Base-by-base conservation (phyloP, 805 yeast species). In the Hanseniaspora guilliermondii region DNA sequence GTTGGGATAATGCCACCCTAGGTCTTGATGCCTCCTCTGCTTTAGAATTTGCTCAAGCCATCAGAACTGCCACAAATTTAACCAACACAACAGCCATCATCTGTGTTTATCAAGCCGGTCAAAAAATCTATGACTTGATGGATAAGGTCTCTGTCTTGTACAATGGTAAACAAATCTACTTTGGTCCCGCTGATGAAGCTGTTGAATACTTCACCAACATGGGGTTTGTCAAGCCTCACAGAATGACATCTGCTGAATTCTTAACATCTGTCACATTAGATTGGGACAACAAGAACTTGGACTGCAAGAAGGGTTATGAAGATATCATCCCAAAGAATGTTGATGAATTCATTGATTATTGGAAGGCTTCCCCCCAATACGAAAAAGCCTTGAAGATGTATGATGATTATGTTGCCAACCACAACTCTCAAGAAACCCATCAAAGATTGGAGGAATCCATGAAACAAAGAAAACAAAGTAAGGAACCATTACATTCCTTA, bases 11-110 rank as follows among this genome's bases (percentile, higher is more conserved):
- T 60, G 82, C 85, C 24, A 81, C 86, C 17, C 74, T 85, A 67
- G 86, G 86, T 65, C 71, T 80, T 59, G 86, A 80, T 68, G 76
- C 85, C 9, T 79, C 85, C 16, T 80, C 85, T 19, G 86, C 86
- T 16, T 71, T 81, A 56, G 86, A 81, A 66, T 81, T 77, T 58
- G 75, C 77, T 25, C 75, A 78, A 61, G 77, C 83, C 27, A 70
- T 81, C 57, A 76, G 80, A 68, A 73, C 81, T 2, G 73, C 78
- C 11, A 79, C 85, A 1, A 76, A 79, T 58, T 65, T 80, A 64
- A 67, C 76, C 58, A 73, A 77, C 46, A 69, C 76, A 11, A 73
- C 83, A n/a, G 79, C 83, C 14, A 66, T 81, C 58, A 80, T 81
- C 55, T 80, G 85, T 36, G 78, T 80, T 58, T 82, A 82, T 62